These are phyloP conservation scores for Elaphomyces granulatus DNA, from an alignment of 495 filamentous ascomycete genomes.

Conservation along the genomic window DNA sequence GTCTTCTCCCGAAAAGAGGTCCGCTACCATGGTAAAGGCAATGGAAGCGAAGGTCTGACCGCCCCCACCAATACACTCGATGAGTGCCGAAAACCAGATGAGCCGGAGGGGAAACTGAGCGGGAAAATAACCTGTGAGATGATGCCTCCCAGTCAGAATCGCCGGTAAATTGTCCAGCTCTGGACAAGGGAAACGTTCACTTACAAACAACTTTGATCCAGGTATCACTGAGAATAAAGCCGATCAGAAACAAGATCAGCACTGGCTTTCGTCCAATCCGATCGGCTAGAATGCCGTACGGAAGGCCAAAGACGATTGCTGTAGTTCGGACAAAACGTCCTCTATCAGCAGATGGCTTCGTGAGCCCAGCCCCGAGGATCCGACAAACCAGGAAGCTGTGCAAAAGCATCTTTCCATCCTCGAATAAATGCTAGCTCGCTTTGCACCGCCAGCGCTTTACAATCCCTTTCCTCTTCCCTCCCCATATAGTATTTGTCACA, in stretches of 20 bases:
- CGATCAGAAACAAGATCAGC: constrained; percentile 19
- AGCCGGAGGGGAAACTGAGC: constrained; percentile 16
- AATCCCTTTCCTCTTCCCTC: constrained; percentile 9
- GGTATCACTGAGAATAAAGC: constrained; percentile 19
- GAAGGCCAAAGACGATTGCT: constrained; percentile 19
- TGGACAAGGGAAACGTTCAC: constrained; percentile 7
- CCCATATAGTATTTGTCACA: constrained; percentile 17
- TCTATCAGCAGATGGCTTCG: neutral
- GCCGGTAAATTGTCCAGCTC: neutral
- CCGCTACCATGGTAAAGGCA: constrained; percentile 18
- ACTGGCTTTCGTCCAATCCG: constrained; percentile 34
- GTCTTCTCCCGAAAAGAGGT: constrained; percentile 21
- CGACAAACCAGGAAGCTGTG: constrained; percentile 20
- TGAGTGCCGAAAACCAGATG: constrained; percentile 19
- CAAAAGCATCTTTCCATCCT: constrained; percentile 28
- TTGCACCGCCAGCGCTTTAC: constrained; percentile 31
- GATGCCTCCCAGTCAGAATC: neutral
- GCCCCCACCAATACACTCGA: constrained; percentile 20
- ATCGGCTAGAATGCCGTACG: constrained; percentile 22
- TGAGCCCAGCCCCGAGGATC: no score
- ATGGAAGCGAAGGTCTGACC: constrained; percentile 12
- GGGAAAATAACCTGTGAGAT: no score
- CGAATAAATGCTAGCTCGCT: constrained; percentile 27
- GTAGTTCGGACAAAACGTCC: neutral
- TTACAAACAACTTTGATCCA: constrained; percentile 25